Conservation (phyloP, 345 rosid genomes). For the Eutrema japonicum region DNA sequence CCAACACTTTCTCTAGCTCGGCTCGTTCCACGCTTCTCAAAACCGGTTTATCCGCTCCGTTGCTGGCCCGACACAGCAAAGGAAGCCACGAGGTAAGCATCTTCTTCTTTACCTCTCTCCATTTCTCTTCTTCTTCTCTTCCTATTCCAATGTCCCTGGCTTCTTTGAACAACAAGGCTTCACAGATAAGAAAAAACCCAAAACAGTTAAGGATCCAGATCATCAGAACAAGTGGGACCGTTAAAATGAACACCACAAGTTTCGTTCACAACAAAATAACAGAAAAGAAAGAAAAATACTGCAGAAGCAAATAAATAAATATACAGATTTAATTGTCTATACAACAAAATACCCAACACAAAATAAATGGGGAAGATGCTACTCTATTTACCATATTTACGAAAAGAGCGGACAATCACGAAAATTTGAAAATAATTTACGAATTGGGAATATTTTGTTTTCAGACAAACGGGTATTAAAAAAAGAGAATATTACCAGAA, state of each 20-base stretch:
- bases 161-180: slow-evolving; percentile 78
- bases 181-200: neutral
- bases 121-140: slow-evolving; percentile 52
- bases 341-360: neutral
- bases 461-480: too few relatives aligned
- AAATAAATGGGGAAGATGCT: neutral
- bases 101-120: slow-evolving; percentile 55
- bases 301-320: too few relatives aligned
- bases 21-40: slow-evolving; percentile 55
- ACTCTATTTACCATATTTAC: slow-evolving; percentile 21
- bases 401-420: neutral
- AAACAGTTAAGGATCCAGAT: neutral
- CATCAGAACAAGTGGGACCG: neutral
- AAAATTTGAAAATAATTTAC: too few relatives aligned
- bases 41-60: slow-evolving; percentile 67
- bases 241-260: neutral
- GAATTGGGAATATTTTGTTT: too few relatives aligned
- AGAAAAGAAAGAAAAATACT: too few relatives aligned
- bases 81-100: slow-evolving; percentile 82
- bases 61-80: slow-evolving; percentile 71
- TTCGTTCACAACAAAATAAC: neutral
- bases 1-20: slow-evolving; percentile 64
- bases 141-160: slow-evolving; percentile 55
- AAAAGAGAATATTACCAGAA: slow-evolving; percentile 51
- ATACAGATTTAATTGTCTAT: neutral